These are phyloP conservation scores for Oryza brachyantha DNA, from an alignment of 176 grass and related monocot species.

Conservation along the genomic window DNA sequence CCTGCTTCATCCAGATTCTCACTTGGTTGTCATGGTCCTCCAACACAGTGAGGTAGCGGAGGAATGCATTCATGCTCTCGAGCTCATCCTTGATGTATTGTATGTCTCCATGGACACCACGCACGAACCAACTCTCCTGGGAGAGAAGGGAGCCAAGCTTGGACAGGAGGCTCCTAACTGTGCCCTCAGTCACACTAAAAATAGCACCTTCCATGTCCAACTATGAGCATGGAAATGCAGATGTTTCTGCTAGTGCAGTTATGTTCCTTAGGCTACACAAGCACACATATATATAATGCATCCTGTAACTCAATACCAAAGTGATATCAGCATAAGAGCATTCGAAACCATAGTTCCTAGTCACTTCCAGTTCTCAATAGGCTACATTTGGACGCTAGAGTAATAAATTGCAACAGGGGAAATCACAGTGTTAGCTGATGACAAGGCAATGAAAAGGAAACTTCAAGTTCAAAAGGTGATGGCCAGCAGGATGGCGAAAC, in stretches of 20 bases:
- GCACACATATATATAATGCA: neutral
- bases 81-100: conserved; percentile 43
- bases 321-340: neutral
- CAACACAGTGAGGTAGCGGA: conserved; percentile 7
- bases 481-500: neutral
- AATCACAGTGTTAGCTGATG: neutral
- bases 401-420: neutral
- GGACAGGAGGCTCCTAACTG: conserved; percentile 16
- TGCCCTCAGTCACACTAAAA: conserved; percentile 31
- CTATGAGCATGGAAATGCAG: neutral
- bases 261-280: neutral
- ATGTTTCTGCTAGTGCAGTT: neutral
- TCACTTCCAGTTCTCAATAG: neutral
- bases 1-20: conserved; percentile 37
- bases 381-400: too few relatives aligned
- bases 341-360: neutral
- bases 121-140: conserved; percentile 13
- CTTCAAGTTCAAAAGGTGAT: neutral
- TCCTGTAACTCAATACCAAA: neutral
- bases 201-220: conserved; percentile 19
- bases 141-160: conserved; percentile 29
- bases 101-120: conserved; percentile 12
- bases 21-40: conserved; percentile 28
- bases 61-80: conserved; percentile 45
- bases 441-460: conserved; percentile 3